Evolutionary conservation across 2,329 filamentous ascomycete species (phyloP), one percentile per base, ranked within the genome.

Genomic region (Pestalotiopsis sp.): DNA sequence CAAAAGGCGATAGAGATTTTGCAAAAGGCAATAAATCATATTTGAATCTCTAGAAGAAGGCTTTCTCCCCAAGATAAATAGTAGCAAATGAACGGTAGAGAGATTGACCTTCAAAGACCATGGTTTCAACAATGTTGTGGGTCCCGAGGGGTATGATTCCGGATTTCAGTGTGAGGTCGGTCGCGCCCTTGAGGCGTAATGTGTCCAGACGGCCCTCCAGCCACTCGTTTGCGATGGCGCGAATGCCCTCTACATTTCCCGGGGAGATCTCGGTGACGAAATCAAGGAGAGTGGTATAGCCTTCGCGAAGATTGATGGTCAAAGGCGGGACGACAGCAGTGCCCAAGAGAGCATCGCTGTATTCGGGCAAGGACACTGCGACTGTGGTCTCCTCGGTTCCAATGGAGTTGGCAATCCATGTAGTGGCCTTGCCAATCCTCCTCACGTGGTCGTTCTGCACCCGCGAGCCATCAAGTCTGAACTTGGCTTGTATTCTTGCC

Each of bases 221-320:
- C 91, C 94, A 98, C 79, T 97, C 92, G 78, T 96, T 94, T 61
- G 93, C 94, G 71, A 98, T 87, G 69, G 87, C 87, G 69, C 93
- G 91, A 73, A 98, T 90, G 5, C 91, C 91, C 67, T 94, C 90
- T 14, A 93, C 83, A 75, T 94, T 89, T 38, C 94, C 95, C 31
- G 94, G 92, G 49, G 87, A 83, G 52, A 98, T 81, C 70, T 96
- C 90, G 57, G 92, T 88, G 67, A 96, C 81, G 73, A 98, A 91
- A 75, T 98, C 93, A 68, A 98, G 83, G 68, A 88, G 83, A 2
- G 93, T 98, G 17, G 85, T 89, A 74, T 93, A 88, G 12, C 93
- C 93, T 76, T 97, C 92, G 62, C 92, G 86, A 64, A 98, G 88
- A 76, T 90, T 90, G 70, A 98, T 85, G 70, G 89, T 89, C 72